A percentile compares a stretch with the other conserved stretches of the same genome.
Conservation (phyloP, 2,329 filamentous ascomycete genomes). For the Colletotrichum sp. region DNA sequence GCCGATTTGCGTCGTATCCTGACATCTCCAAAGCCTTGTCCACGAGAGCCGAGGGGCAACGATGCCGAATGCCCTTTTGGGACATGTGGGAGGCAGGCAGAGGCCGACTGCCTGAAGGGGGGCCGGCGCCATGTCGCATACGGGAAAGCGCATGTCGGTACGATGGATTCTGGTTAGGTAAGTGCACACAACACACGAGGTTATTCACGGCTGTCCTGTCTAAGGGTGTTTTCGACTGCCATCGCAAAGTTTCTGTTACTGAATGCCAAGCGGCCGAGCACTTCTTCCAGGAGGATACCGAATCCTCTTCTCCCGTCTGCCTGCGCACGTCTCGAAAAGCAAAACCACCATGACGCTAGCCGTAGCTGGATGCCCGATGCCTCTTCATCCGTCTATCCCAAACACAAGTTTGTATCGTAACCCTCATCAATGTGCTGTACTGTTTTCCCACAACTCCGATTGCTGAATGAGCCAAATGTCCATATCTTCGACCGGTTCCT, state of each 20-base stretch:
- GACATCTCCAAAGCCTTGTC: background rate
- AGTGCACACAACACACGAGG: background rate
- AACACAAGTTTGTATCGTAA: background rate
- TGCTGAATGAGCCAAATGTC: background rate
- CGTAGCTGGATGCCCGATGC: background rate
- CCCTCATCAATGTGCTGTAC: background rate
- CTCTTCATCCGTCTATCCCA: background rate
- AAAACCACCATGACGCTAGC: background rate
- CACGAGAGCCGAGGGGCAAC: background rate
- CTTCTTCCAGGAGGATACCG: background rate
- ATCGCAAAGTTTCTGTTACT: background rate
- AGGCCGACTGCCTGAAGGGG: background rate
- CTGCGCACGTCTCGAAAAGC: background rate
- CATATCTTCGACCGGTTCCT: background rate
- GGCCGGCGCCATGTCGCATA: background rate
- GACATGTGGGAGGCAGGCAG: background rate
- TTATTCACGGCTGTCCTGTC: background rate
- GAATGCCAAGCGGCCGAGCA: background rate
- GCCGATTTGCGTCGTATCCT: background rate
- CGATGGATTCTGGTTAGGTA: background rate
- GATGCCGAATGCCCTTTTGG: background rate
- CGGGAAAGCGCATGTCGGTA: background rate
- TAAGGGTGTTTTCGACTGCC: background rate
- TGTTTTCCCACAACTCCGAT: slow-evolving; percentile 1
- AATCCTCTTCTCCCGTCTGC: background rate